These are phyloP conservation scores for Penicillium sp. DNA, from an alignment of 2,329 filamentous ascomycete species.

Conservation along the genomic window DNA sequence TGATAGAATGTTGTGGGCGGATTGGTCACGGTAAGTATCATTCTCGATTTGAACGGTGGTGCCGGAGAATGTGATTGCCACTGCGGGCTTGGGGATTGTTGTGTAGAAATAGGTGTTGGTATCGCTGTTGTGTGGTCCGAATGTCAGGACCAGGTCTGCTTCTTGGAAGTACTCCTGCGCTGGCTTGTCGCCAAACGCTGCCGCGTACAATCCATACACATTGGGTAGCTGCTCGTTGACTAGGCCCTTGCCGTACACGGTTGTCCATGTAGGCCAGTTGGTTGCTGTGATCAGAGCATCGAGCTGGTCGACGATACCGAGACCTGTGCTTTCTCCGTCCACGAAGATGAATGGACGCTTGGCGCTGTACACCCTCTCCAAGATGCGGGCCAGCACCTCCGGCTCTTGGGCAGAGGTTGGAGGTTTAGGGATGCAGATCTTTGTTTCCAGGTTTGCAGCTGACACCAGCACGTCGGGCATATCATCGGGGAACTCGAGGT, in stretches of 20 bases:
- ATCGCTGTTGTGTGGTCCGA: constrained; percentile 40
- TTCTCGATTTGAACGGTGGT: constrained; percentile 70
- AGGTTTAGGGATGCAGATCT: constrained; percentile 14
- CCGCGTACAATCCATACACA: constrained; percentile 52
- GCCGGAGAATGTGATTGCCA: constrained; percentile 78
- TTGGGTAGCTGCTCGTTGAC: constrained; percentile 50
- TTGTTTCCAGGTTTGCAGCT: constrained; percentile 18
- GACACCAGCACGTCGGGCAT: constrained; percentile 42
- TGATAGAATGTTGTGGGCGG: constrained; percentile 73
- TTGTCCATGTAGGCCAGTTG: constrained; percentile 49
- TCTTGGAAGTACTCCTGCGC: constrained; percentile 37
- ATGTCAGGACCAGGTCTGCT: constrained; percentile 41
- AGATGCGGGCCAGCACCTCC: constrained; percentile 31
- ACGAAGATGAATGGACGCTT: constrained; percentile 53
- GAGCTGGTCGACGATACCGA: constrained; percentile 44
- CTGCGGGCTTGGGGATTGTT: constrained; percentile 72
- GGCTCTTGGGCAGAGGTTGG: constrained; percentile 15
- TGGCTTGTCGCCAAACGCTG: constrained; percentile 38
- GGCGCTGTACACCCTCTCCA: constrained; percentile 46
- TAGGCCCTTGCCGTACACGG: constrained; percentile 51
- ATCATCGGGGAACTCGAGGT: constrained; percentile 56
- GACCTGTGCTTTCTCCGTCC: constrained; percentile 50
- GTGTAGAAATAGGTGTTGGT: constrained; percentile 68
- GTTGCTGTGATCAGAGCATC: constrained; percentile 46
- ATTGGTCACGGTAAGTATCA: constrained; percentile 72